Evolutionary conservation across 2,329 filamentous ascomycete genomes (phyloP).

Genomic region (Calonectria honghensis): DNA sequence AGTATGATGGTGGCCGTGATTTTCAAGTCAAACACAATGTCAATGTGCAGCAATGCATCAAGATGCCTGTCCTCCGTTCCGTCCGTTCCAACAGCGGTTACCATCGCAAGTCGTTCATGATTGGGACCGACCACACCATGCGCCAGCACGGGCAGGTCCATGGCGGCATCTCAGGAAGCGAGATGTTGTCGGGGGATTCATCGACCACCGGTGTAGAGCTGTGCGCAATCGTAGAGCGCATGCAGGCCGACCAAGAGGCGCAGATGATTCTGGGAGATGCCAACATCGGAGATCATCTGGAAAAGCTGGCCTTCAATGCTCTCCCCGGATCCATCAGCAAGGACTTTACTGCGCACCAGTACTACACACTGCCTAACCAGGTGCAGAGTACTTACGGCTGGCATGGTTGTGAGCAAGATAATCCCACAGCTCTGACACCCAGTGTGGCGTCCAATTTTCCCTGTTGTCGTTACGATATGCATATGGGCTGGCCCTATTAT

Average conservation of each 20-base stretch:
- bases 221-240: slow-evolving; percentile 10
- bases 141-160: slow-evolving; percentile 21
- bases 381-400: slow-evolving; percentile 19
- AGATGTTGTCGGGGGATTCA: slow-evolving; percentile 7
- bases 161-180: neutral
- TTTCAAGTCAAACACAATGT: slow-evolving; percentile 22
- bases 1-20: neutral
- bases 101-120: neutral
- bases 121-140: slow-evolving; percentile 6
- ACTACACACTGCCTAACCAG: slow-evolving; percentile 17
- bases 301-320: slow-evolving; percentile 18
- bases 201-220: slow-evolving; percentile 11
- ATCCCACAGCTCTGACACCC: slow-evolving; percentile 2
- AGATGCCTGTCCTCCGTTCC: slow-evolving; percentile 17
- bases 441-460: slow-evolving; percentile 18
- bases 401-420: slow-evolving; percentile 15
- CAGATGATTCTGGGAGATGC: slow-evolving; percentile 17
- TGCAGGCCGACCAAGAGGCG: slow-evolving; percentile 21
- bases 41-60: slow-evolving; percentile 24
- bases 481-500: slow-evolving; percentile 26
- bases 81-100: slow-evolving; percentile 17
- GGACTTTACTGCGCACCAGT: slow-evolving; percentile 15
- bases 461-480: slow-evolving; percentile 14
- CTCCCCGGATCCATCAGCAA: slow-evolving; percentile 2
- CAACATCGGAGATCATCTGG: slow-evolving; percentile 9